Base-by-base conservation (phyloP, 139 green algal species). In the Pseudopediastrum boryanum region DNA sequence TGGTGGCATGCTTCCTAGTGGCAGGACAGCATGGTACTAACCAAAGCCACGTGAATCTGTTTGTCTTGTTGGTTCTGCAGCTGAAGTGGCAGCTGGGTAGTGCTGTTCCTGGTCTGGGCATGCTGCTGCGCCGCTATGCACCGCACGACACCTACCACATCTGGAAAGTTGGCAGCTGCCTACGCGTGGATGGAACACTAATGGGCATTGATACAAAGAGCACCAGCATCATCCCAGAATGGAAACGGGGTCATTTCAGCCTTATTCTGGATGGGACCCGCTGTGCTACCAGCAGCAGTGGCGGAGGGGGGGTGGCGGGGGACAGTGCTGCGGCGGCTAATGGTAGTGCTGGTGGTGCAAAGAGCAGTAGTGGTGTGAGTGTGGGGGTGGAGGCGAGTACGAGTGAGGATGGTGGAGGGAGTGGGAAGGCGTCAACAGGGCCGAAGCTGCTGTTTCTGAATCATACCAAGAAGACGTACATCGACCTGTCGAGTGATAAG, bases 101-200 rank as follows among this genome's bases (percentile, higher is more conserved):
- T 62, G 63, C 61, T 19, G 68, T 91, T 67, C 85, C 90, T 2
- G 81, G 94, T 38, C 75, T 97, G 64, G 88, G 92, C 7, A 63
- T 89, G 61, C 78, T 97, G 68, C 81, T 97, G 51, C 74, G 90
- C 8, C 81, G 78, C 51, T 94, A 91, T 51, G 93, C 91, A 0
- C 93, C 93, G 0, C 80, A 92, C 52, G 93, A 97, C 80, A 95
- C 91, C 6, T 97, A 97, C 82, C 86, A 83, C 31, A 87, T 93
- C 25, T 89, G 83, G 75, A 91, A 93, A 54, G 59, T 69, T 2
- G 63, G 77, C 19, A 58, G 77, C 10, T 51, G 52, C 3, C 59
- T 84, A 16, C 78, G 78, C 29, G 76, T 82, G 8, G 76, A 82
- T 27, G 76, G 66, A 19, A 31, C 58, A 19, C 67, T 96, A 6